Base-by-base conservation (phyloP, 805 yeast species). In the Metschnikowia vanudenii region DNA sequence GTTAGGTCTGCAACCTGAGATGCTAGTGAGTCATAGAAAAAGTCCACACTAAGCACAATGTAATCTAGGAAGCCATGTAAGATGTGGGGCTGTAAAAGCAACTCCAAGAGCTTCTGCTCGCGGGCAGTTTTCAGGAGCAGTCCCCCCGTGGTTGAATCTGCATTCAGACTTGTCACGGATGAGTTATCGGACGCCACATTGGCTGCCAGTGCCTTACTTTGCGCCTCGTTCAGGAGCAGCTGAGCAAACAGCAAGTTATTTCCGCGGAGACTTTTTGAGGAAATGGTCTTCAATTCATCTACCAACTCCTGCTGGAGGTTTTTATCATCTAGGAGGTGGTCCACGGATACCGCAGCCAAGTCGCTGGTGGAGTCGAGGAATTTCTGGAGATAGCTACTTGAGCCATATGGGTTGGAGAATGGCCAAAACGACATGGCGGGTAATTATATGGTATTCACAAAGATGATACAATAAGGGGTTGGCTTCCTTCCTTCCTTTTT, bases 61-160 rank as follows among this genome's bases (percentile, higher is more conserved):
- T 80, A 82, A 33, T 84, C 81, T 26, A 92, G 80, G 47, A 92
- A 75, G 46, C 81, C 80, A 43, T 73, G 76, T 49, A 92, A 64
- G 13, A 88, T 80, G 43, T 82, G 86, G 13, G 94, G 90, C 59
- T 87, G 88, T 52, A 92, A 76, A 45, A 94, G 71, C 57, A 84
- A 84, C 57, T 89, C 94, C 33, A 91, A 74, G 41, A 94, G 75
- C 60, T 85, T 84, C 33, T 64, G 63, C 6, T 72, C 69, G 28
- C 73, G 60, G 7, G 69, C 63, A 42, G 68, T 74, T 43, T 67
- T 71, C 37, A 56, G 52, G 17, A 52, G 54, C 28, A 49, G 40
- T 29, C 53, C 53, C 31, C 57, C 58, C 11, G 46, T 40, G 24
- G 45, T 51, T 16, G 53, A 44, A 20, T 67, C 72, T 18, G 63